Evolutionary conservation across 371 early-diverging fungal species (phyloP).

Genomic region (Apophysomyces trapeziformis): DNA sequence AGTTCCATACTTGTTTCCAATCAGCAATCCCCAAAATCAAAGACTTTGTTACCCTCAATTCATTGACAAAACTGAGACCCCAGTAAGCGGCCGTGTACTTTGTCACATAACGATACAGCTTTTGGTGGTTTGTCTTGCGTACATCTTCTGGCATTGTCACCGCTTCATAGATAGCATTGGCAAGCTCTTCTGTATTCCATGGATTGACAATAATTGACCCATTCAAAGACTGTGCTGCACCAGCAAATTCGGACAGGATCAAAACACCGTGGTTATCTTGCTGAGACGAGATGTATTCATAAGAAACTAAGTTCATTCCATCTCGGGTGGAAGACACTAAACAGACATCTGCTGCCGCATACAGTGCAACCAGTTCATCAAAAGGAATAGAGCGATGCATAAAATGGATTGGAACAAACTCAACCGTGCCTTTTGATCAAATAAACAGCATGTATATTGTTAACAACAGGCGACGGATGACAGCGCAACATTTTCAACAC

Average conservation of each 20-base stretch:
- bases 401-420: conserved; percentile 98
- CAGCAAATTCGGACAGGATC: conserved; percentile 98
- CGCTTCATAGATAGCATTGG: conserved; percentile 90
- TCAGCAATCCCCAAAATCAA: no score
- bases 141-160: conserved; percentile 89
- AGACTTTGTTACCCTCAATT: conserved; percentile 58
- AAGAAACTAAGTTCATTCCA: conserved; percentile 99
- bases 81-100: conserved; percentile 99
- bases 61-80: conserved; percentile 95
- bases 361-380: conserved; percentile 96
- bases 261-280: conserved; percentile 94
- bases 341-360: conserved; percentile 96
- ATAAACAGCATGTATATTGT: no score
- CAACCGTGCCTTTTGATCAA: conserved; percentile 67
- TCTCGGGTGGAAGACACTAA: conserved; percentile 98
- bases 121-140: conserved; percentile 86
- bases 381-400: conserved; percentile 96
- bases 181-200: conserved; percentile 97
- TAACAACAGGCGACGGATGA: neutral
- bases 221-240: conserved; percentile 97
- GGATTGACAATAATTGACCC: conserved; percentile 98
- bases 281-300: conserved; percentile 98
- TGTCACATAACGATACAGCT: conserved; percentile 91
- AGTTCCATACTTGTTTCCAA: neutral
- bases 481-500: neutral